A percentile compares a stretch with the other conserved stretches of the same genome.
phyloP scores from a whole-genome alignment of 495 filamentous ascomycete genomes.

The Cercophora sp. region DNA sequence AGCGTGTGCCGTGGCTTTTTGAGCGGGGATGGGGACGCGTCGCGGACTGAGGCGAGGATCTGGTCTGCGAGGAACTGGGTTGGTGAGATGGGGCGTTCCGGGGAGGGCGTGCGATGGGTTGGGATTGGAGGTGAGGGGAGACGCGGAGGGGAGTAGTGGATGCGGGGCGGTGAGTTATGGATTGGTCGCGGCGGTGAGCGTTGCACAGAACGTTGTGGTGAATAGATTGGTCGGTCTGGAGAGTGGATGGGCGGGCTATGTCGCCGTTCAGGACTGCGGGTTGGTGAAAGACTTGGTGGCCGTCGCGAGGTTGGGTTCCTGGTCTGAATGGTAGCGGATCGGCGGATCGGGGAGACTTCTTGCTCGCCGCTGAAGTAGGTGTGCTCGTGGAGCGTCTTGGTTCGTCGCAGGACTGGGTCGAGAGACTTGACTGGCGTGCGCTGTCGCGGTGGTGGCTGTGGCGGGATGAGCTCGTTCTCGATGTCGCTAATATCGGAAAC shows the following conservation, averaged over 20 bases:
- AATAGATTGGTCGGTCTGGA: too few species aligned
- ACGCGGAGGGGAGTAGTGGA: conserved; percentile 10
- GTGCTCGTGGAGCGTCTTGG: conserved; percentile 13
- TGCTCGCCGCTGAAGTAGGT: conserved; percentile 3
- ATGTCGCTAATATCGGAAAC: conserved; percentile 45
- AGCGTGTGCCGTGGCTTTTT: conserved; percentile 50
- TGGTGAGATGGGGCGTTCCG: conserved; percentile 31
- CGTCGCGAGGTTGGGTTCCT: conserved; percentile 6
- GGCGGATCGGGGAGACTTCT: conserved; percentile 14
- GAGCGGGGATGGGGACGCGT: conserved; percentile 47
- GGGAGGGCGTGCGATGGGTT: conserved; percentile 11
- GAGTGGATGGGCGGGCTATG: conserved; percentile 11
- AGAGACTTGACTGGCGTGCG: conserved; percentile 14
- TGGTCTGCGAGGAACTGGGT: conserved; percentile 48
- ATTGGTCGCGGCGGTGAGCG: too few species aligned
- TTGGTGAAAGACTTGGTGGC: not conserved
- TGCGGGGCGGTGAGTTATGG: too few species aligned
- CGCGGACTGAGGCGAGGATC: conserved; percentile 54
- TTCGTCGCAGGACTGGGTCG: conserved; percentile 19
- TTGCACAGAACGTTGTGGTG: too few species aligned
- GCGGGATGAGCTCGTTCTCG: conserved; percentile 31
- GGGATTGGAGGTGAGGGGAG: conserved; percentile 3
- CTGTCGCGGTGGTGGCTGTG: conserved; percentile 14
- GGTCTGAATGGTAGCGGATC: conserved; percentile 19
- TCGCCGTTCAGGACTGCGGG: conserved; percentile 8